Conservation (phyloP, 805 yeast genomes). For the Pichia occidentalis region DNA sequence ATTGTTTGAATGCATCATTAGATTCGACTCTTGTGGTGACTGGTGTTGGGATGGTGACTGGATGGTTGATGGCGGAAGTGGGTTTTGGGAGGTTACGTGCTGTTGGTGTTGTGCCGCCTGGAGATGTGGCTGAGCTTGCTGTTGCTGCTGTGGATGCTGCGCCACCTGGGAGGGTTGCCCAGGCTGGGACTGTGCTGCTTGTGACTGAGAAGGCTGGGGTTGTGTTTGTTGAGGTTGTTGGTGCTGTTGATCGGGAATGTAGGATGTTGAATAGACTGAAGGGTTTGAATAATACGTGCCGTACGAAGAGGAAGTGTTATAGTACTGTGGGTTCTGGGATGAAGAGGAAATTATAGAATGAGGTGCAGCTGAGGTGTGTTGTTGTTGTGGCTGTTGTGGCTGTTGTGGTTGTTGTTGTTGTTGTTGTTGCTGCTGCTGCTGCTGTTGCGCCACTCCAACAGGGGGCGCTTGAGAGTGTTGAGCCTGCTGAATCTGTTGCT, state of each 20-base stretch:
- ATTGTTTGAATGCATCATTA: neutral
- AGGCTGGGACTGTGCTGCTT: neutral
- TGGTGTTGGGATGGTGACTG: neutral
- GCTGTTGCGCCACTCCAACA: conserved; percentile 6
- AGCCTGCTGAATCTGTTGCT: too few relatives aligned
- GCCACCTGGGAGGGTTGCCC: too few relatives aligned
- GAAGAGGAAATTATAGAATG: neutral
- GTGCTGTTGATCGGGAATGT: too few relatives aligned
- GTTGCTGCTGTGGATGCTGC: neutral
- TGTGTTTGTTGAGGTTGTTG: conserved; percentile 6
- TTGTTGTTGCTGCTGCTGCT: conserved; percentile 17
- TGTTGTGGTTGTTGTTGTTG: conserved; percentile 15
- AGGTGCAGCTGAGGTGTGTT: neutral
- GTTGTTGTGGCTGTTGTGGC: conserved; percentile 17
- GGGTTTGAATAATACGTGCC: conserved; percentile 16
- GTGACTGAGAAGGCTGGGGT: neutral
- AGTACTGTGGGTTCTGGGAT: conserved; percentile 15
- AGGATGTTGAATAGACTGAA: conserved; percentile 3
- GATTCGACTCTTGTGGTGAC: too few relatives aligned
- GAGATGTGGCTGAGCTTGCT: conserved; percentile 1
- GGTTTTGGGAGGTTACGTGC: neutral
- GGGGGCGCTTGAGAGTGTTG: neutral
- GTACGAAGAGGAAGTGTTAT: conserved; percentile 16
- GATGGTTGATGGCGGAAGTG: neutral
- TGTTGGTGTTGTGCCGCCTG: neutral